Evolutionary conservation across 2,329 filamentous ascomycete species (phyloP).

Genomic region (Hawksworthiomyces lignivorus): DNA sequence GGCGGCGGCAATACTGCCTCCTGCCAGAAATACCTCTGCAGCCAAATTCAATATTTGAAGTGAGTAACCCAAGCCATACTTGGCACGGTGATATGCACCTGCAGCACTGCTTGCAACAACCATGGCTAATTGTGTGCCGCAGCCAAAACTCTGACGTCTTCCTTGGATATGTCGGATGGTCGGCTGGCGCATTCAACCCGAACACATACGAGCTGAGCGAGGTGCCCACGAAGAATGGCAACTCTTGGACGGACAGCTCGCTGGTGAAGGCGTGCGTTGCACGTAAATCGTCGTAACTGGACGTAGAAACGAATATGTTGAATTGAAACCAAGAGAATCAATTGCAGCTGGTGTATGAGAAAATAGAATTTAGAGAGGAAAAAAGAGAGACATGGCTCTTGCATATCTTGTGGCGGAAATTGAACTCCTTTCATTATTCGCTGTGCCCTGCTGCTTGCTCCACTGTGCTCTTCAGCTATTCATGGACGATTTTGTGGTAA

Average conservation of each 20-base stretch:
- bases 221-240: conserved; percentile 21
- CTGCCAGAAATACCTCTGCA: conserved; percentile 24
- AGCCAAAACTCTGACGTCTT: conserved; percentile 22
- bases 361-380: not conserved
- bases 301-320: no score
- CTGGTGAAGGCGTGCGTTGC: conserved; percentile 12
- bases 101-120: no score
- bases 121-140: no score
- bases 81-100: no score
- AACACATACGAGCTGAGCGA: conserved; percentile 19
- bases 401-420: no score
- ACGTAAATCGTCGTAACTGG: conserved; percentile 2
- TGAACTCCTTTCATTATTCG: no score
- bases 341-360: not conserved
- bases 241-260: conserved; percentile 12
- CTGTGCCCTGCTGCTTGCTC: no score
- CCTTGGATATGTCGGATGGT: conserved; percentile 21
- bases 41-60: conserved; percentile 24
- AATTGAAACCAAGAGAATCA: no score
- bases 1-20: conserved; percentile 25
- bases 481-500: no score
- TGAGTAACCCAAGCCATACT: no score
- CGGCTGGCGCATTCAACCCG: conserved; percentile 18
- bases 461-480: no score
- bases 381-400: no score